Evolutionary conservation across 1,284 basidiomycete species (phyloP), one percentile per base, ranked within the genome.

Genomic region (Tylopilus sp.): DNA sequence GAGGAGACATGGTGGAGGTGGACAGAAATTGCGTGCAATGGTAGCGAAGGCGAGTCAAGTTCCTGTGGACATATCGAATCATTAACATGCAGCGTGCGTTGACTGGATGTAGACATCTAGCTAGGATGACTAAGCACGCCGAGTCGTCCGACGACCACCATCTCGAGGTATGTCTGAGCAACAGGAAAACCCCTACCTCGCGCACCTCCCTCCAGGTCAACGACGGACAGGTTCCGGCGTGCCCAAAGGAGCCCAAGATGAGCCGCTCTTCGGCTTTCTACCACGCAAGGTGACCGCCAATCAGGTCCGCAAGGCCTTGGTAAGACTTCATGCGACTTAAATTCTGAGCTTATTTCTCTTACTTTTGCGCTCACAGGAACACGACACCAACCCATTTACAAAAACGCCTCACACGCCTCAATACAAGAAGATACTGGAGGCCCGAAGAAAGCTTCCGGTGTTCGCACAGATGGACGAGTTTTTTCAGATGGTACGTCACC

Each of bases 391-490:
- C 77, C 95, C 97, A 0, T 99, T 99, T 82, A 97, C 93, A 22
- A 91, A 91, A 69, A 79, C 79, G 60, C 92, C 94, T 0, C 95
- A 92, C 78, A 90, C 94, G 0, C 79, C 86, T 5, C 87, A 91
- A 66, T 99, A 98, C 85, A 91, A 87, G 79, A 95, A 94, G 80
- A 98, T 99, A 64, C 80, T 99, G 15, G 89, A 92, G 71, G 82
- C 87, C 51, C 88, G 98, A 63, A 95, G 92, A 83, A 95, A 95
- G 75, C 83, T 99, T 16, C 97, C 97, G 0, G 97, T 99, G 0
- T 98, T 88, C 74, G 83, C 91, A 13, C 95, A 98, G 82, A 98
- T 99, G 96, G 87, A 92, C 67, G 92, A 96, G 67, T 98, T 98
- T 80, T 89, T 91, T 74, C 87, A 91, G 70, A 91, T 95, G 80